These are phyloP conservation scores for Colletotrichum incanum DNA, from an alignment of 2,329 filamentous ascomycete species.

Conservation along the genomic window DNA sequence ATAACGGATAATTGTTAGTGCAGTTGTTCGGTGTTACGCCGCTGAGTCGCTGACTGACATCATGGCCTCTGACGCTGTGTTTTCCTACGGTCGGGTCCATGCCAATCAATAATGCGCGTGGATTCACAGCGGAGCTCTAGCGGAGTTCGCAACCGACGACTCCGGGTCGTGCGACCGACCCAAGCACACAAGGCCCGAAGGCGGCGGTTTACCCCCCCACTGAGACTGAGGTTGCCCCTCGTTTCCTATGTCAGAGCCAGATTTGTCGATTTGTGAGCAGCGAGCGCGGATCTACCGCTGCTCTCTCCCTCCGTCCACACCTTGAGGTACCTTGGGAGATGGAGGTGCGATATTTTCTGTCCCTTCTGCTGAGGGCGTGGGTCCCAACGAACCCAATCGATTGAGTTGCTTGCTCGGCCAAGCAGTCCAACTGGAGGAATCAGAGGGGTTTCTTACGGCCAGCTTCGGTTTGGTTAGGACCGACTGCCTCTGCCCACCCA, in stretches of 20 bases:
- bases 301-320: constrained; percentile 29
- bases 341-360: constrained; percentile 43
- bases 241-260: constrained; percentile 31
- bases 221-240: constrained; percentile 27
- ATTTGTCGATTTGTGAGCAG: constrained; percentile 40
- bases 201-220: constrained; percentile 35
- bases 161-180: constrained; percentile 35
- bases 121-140: constrained; percentile 40
- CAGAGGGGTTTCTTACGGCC: constrained; percentile 32
- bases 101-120: constrained; percentile 39
- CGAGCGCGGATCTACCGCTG: constrained; percentile 30
- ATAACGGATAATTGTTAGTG: constrained; percentile 33
- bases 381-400: constrained; percentile 41
- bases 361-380: constrained; percentile 38
- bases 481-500: constrained; percentile 37
- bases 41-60: constrained; percentile 29
- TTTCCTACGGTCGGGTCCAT: constrained; percentile 30
- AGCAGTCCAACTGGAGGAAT: constrained; percentile 39
- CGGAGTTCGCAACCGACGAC: constrained; percentile 39
- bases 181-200: constrained; percentile 37
- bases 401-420: constrained; percentile 34
- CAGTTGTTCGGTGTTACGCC: constrained; percentile 19
- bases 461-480: constrained; percentile 43
- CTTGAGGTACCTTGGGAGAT: constrained; percentile 39
- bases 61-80: constrained; percentile 25